These are phyloP conservation scores for Pythium rhizo-oryzae DNA, from an alignment of 352 stramenopile genomes.

Conservation along the genomic window DNA sequence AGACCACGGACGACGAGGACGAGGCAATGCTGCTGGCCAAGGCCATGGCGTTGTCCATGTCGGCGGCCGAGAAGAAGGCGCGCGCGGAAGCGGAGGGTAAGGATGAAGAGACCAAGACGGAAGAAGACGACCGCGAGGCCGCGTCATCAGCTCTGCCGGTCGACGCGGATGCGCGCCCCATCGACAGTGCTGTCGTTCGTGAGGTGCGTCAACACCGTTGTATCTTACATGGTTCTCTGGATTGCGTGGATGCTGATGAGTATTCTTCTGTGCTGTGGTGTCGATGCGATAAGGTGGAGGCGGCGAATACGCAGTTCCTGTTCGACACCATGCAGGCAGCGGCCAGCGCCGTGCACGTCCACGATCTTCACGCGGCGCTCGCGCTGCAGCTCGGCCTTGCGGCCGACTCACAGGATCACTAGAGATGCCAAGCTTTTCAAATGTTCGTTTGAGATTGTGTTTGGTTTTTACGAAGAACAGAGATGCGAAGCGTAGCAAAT, in stretches of 20 bases:
- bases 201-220: constrained; percentile 40
- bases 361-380: constrained; percentile 69
- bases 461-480: not conserved
- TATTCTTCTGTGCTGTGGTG: not conserved
- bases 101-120: constrained; percentile 45
- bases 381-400: constrained; percentile 49
- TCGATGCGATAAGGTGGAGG: constrained; percentile 47
- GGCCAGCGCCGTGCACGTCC: constrained; percentile 57
- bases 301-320: constrained; percentile 66
- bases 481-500: no score
- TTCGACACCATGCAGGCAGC: constrained; percentile 48
- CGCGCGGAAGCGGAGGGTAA: constrained; percentile 39
- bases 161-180: constrained; percentile 4
- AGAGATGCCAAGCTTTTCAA: not conserved
- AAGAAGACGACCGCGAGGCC: constrained; percentile 17
- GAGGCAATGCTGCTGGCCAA: constrained; percentile 89
- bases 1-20: constrained; percentile 45
- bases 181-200: constrained; percentile 55
- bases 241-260: constrained; percentile 1
- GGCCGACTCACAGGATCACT: not conserved
- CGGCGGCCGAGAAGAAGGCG: constrained; percentile 53
- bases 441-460: not conserved
- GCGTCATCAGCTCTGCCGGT: not conserved
- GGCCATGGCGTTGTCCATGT: constrained; percentile 90
- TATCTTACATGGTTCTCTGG: constrained; percentile 9